Percentiles rank a stretch among this genome's conserved stretches.
These are phyloP conservation scores for Keithomyces neogunnii DNA, from an alignment of 2,329 filamentous ascomycete species.

Conservation along the genomic window DNA sequence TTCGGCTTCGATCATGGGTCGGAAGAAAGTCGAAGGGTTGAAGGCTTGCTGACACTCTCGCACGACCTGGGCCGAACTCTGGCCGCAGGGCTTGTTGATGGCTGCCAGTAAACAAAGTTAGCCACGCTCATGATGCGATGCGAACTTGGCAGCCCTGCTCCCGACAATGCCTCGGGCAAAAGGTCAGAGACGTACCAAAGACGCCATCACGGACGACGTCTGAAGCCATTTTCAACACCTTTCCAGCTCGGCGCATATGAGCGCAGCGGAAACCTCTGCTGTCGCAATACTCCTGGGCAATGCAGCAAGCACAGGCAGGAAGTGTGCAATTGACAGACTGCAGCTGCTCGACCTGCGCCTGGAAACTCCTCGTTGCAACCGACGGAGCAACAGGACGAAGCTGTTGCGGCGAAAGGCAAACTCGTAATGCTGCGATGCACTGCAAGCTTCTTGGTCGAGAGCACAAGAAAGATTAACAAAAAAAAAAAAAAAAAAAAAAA, in stretches of 20 bases:
- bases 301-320: not conserved
- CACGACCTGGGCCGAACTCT: conserved; percentile 84
- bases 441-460: not conserved
- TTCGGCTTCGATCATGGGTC: conserved; percentile 64
- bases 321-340: not conserved
- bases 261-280: conserved; percentile 2
- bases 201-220: conserved; percentile 47
- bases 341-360: not conserved
- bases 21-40: conserved; percentile 72
- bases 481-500: not conserved
- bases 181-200: conserved; percentile 37
- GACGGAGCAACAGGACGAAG: not conserved
- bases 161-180: not conserved
- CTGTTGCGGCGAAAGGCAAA: not conserved
- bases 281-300: not conserved
- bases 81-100: conserved; percentile 81
- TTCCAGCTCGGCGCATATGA: conserved; percentile 23
- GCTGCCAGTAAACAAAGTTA: conserved; percentile 39
- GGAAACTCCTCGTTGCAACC: not conserved
- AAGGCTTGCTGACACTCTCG: conserved; percentile 81
- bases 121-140: conserved; percentile 1
- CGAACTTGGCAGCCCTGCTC: not conserved
- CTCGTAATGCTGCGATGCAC: not conserved
- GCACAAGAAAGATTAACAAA: not conserved
- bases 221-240: conserved; percentile 42